phyloP scores from a whole-genome alignment of 1,284 basidiomycete genomes.

The Dichomitus squalens region DNA sequence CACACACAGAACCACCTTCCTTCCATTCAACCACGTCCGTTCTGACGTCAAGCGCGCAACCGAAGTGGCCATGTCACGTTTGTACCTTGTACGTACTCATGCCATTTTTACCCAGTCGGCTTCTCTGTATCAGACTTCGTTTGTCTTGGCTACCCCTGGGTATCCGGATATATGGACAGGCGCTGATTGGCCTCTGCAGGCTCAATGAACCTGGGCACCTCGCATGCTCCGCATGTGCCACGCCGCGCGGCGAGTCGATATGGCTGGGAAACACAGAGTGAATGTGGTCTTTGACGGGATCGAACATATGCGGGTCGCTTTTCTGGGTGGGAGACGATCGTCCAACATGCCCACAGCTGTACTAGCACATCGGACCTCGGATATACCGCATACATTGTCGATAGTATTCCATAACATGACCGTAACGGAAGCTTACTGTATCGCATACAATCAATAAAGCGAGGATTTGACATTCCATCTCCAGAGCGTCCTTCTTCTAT shows the following conservation, averaged over 20 bases:
- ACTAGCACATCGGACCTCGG: too few relatives aligned
- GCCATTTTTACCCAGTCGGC: neutral
- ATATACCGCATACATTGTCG: neutral
- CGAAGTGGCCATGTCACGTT: conserved; percentile 50
- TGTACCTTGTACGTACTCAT: conserved; percentile 54
- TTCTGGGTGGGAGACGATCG: neutral
- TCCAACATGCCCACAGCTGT: neutral
- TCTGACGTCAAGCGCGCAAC: neutral
- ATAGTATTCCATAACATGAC: neutral
- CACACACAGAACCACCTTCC: neutral
- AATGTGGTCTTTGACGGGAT: too few relatives aligned
- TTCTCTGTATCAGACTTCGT: neutral
- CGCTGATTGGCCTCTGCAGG: conserved; percentile 32
- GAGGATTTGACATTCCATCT: neutral
- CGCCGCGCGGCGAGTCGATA: conserved; percentile 33
- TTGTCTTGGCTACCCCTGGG: too few relatives aligned
- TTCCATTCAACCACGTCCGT: neutral
- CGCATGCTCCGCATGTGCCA: conserved; percentile 54
- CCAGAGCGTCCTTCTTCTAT: neutral
- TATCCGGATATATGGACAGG: neutral
- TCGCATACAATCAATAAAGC: neutral
- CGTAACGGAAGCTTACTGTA: neutral
- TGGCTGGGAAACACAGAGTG: conserved; percentile 19
- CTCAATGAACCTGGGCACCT: conserved; percentile 49
- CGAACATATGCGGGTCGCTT: neutral